Percentiles rank a stretch among this genome's conserved stretches.
Conservation (phyloP, 2,329 filamentous ascomycete species). For the Neophaeococcomyces mojaviensis region DNA sequence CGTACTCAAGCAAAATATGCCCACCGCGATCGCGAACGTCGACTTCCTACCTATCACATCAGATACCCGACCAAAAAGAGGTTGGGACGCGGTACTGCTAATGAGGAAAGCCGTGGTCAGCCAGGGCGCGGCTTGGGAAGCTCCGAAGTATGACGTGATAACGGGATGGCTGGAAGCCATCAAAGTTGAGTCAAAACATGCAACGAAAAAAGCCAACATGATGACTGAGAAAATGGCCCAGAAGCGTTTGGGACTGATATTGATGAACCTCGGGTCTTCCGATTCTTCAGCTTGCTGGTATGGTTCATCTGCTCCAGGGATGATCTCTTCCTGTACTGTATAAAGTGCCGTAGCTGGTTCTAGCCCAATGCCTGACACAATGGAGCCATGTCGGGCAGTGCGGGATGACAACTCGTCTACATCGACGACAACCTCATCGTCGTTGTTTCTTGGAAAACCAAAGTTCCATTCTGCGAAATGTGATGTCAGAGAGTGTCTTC, state of each 20-base stretch:
- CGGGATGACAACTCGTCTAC: slow-evolving; percentile 11
- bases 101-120: slow-evolving; percentile 71
- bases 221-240: slow-evolving; percentile 57
- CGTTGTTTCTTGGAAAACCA: neutral
- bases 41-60: slow-evolving; percentile 57
- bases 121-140: slow-evolving; percentile 74
- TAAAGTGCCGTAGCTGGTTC: slow-evolving; percentile 5
- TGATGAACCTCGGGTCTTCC: slow-evolving; percentile 13
- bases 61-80: slow-evolving; percentile 62
- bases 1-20: slow-evolving; percentile 58
- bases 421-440: slow-evolving; percentile 11
- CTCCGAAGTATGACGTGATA: slow-evolving; percentile 70
- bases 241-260: slow-evolving; percentile 38
- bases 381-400: slow-evolving; percentile 12
- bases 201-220: slow-evolving; percentile 48
- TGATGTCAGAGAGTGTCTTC: no score
- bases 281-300: neutral
- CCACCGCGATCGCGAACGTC: slow-evolving; percentile 57
- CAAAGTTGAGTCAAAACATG: slow-evolving; percentile 66
- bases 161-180: slow-evolving; percentile 76
- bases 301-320: neutral
- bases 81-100: slow-evolving; percentile 71
- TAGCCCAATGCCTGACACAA: slow-evolving; percentile 10
- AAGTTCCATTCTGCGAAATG: no score
- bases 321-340: neutral